phyloP scores from a whole-genome alignment of 208 protist genomes.

The Naegleria lovaniensis region DNA sequence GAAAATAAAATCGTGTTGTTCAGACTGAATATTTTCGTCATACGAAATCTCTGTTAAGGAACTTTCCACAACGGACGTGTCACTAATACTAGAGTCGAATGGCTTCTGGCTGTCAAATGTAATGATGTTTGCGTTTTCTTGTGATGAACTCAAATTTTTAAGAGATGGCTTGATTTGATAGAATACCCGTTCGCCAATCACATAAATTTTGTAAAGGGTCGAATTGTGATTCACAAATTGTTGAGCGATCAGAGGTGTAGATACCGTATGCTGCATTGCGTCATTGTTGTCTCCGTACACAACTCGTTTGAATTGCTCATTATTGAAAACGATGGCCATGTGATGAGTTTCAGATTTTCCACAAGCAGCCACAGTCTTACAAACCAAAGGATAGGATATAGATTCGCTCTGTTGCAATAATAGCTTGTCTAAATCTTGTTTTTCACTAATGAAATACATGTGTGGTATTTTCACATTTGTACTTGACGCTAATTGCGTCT shows the following conservation, averaged over 20 bases:
- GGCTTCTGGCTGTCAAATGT: background rate
- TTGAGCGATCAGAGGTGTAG: background rate
- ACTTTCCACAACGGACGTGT: background rate
- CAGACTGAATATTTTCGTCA: background rate
- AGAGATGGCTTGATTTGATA: background rate
- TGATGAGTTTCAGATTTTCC: constrained; percentile 12
- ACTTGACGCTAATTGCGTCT: background rate
- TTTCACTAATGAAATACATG: background rate
- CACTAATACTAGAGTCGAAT: background rate
- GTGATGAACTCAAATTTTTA: background rate
- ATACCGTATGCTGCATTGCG: too few species aligned
- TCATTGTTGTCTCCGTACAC: background rate
- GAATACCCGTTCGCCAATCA: background rate
- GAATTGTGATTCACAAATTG: constrained; percentile 15
- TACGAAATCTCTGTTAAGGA: background rate
- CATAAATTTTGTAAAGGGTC: background rate
- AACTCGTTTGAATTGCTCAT: background rate
- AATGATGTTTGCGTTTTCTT: background rate
- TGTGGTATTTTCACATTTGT: background rate
- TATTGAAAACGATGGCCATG: constrained; percentile 19
- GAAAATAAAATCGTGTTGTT: background rate
- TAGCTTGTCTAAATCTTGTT: background rate
- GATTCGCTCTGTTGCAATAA: background rate
- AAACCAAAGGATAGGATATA: background rate
- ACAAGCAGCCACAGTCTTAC: constrained; percentile 7